Evolutionary conservation across 2,329 filamentous ascomycete genomes (phyloP), one percentile per base, ranked within the genome.

Genomic region (Colletotrichum karsti): DNA sequence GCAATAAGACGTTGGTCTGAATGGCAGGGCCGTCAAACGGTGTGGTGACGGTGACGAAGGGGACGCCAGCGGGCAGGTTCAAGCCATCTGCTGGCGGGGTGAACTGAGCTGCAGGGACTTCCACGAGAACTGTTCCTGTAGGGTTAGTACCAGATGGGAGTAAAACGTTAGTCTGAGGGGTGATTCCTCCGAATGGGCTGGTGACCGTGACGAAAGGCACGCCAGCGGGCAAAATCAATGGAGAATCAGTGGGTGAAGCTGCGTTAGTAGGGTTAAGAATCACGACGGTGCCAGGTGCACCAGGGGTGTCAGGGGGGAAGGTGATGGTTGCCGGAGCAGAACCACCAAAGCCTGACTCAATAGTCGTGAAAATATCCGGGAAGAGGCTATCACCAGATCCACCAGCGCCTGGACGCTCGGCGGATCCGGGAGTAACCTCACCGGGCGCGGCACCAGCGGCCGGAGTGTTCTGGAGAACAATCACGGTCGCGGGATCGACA

Each of bases 201-300:
- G 44, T 60, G 12, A 65, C 39, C 22, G 63, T 65, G 4, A 35
- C 24, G 56, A 65, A 65, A 4, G 56, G 57, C 39, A 66, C 57
- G 7, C 63, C 63, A 12, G 63, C 4, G 9, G 63, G 63, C 37
- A 62, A 24, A 4, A 39, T 39, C 39, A 22, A 22, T 20, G 56
- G 20, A 15, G 60, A 30, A 9, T 44, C 57, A 18, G 56, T 42
- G 33, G 33, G 15, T 7, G 35, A 48, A 15, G 37, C 65, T 48
- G 53, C 28, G 53, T 65, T 67, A 57, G 66, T 69, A 33, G 66
- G 66, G 20, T 54, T 56, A 5, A 69, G 26, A 20, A 69, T 41
- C 13, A 69, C 56, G 41, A 69, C 66, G 3, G 66, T 69, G 6
- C 39, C 66, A 33, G 18, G 22, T 6, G 10, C 12, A 13, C 35